Base-by-base conservation (phyloP, 495 filamentous ascomycete species). In the Hypoxylon crocopeplum region DNA sequence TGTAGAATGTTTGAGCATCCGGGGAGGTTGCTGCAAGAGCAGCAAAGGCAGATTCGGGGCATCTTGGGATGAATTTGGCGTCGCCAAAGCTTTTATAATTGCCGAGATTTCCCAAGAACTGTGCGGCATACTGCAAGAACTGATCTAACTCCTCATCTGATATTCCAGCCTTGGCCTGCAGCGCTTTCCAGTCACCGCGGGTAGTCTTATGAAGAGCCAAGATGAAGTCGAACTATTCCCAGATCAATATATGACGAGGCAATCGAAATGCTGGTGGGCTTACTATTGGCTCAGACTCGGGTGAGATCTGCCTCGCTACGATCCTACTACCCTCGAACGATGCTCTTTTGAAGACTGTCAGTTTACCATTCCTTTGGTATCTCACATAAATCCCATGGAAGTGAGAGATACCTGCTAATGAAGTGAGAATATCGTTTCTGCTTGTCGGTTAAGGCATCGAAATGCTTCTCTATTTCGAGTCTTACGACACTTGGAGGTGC, bases 11-110 rank as follows among this genome's bases (percentile, higher is more conserved):
- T 62, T 85, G 80, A 2, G 86, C 85, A 40, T 79, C 74, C 6
- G 81, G 75, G 0, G 86, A 86, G 12, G 76, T 75, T 15, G 85
- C 81, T 16, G 89, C 87, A n/a, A 98, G 75, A 55, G 86, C 83
- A 27, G 85, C 81, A 49, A 98, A 81, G 24, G 82, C 81, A 13
- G 84, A 81, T 41, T 84, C 77, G 10, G 82, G 71, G 52, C 92
- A 82, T 34, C 93, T 82, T 7, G 94, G 94, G 48, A 98, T 85
- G 72, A 97, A 97, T 69, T 98, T 98, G 55, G 87, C 83, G 70
- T 98, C 94, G 27, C 94, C 94, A 62, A 97, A 97, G 22, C 88
- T 89, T 75, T 97, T 97, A 78, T 96, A 98, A 72, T 98, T 98
- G 38, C 94, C 94, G 40, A 81, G 76, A 68, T 97, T 98, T 20